Conservation (phyloP, 345 rosid genomes). For the Diplotaxis tenuifolia region DNA sequence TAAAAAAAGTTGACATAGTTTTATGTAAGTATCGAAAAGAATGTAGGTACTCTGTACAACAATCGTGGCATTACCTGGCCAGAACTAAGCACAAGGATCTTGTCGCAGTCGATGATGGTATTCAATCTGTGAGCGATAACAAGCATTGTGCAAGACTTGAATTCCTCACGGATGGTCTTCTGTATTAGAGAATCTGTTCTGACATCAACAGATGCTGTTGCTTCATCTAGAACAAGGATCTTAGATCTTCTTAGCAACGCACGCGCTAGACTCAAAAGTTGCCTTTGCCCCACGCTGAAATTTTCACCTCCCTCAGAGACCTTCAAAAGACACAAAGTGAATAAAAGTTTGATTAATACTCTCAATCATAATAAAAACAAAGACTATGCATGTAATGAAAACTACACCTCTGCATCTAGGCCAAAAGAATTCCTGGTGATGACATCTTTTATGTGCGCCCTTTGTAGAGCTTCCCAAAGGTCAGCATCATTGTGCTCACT, state of each 20-base stretch:
- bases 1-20: neutral
- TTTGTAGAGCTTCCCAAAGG: constrained; percentile 90
- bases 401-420: constrained; percentile 69
- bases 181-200: constrained; percentile 86
- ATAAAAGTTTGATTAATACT: constrained; percentile 7
- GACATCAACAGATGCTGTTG: constrained; percentile 94
- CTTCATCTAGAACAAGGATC: constrained; percentile 95
- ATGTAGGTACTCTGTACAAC: neutral
- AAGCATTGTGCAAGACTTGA: constrained; percentile 82
- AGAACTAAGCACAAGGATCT: constrained; percentile 79
- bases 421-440: constrained; percentile 65
- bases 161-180: constrained; percentile 86
- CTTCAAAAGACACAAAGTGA: constrained; percentile 34
- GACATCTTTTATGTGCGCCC: constrained; percentile 83
- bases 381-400: neutral
- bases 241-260: constrained; percentile 80
- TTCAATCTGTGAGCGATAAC: constrained; percentile 88
- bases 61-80: constrained; percentile 56
- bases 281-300: constrained; percentile 94
- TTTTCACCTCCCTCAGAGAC: constrained; percentile 90
- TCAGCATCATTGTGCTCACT: constrained; percentile 81
- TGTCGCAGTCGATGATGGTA: constrained; percentile 76
- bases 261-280: constrained; percentile 87
- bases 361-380: neutral
- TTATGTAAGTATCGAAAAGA: neutral